Percentiles rank a stretch among this genome's conserved stretches.
Evolutionary conservation across 2,329 filamentous ascomycete genomes (phyloP).

Genomic region (Fusarium musae): DNA sequence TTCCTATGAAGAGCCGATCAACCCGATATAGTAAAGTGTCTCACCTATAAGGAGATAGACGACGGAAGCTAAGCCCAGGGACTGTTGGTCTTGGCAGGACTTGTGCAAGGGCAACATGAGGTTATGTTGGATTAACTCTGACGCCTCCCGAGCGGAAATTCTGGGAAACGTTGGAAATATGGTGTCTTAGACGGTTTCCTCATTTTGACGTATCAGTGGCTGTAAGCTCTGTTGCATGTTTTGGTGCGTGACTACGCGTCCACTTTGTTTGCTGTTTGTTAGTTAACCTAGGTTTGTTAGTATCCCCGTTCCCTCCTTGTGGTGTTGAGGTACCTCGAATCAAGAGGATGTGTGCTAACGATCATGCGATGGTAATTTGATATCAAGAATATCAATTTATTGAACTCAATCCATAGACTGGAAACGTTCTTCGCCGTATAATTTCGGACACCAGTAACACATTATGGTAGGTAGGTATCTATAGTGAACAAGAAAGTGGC

Average conservation of each 20-base stretch:
- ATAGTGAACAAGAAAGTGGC: neutral
- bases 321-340: conserved; percentile 2
- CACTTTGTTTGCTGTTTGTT: neutral
- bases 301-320: neutral
- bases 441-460: neutral
- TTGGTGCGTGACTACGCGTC: neutral
- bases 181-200: no score
- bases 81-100: neutral
- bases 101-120: neutral
- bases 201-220: conserved; percentile 11
- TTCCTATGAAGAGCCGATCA: neutral
- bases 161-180: neutral
- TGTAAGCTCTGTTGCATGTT: conserved; percentile 8
- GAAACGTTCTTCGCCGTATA: neutral
- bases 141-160: conserved; percentile 4
- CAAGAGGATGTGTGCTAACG: neutral
- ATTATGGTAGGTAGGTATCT: neutral
- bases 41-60: neutral
- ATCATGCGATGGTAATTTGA: no score
- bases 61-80: conserved; percentile 1
- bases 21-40: neutral
- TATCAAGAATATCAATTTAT: neutral
- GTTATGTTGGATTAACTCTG: neutral
- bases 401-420: neutral
- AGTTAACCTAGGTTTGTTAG: neutral